A percentile compares a stretch with the other conserved stretches of the same genome.
Evolutionary conservation across 2,329 filamentous ascomycete genomes (phyloP).

Genomic region (Huntiella moniliformis): DNA sequence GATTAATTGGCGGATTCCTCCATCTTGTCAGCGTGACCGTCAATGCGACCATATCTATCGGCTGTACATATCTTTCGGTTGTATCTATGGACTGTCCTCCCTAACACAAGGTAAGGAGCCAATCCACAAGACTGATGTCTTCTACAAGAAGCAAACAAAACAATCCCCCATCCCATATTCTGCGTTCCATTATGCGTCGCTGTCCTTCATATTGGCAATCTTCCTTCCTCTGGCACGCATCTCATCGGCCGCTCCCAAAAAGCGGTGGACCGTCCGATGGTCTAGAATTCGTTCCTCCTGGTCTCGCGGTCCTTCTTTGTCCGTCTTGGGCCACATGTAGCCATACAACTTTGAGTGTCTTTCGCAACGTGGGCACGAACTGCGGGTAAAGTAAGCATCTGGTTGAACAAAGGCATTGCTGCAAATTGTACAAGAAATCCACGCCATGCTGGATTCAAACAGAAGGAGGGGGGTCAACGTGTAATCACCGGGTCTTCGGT

Average conservation of each 20-base stretch:
- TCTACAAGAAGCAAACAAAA: no score
- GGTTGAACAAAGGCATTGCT: constrained; percentile 66
- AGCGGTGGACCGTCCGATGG: constrained; percentile 73
- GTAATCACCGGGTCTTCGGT: constrained; percentile 58
- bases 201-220: neutral
- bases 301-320: constrained; percentile 56
- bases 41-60: no score
- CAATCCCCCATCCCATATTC: no score
- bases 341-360: constrained; percentile 91
- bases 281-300: constrained; percentile 57
- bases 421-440: constrained; percentile 82
- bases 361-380: constrained; percentile 81
- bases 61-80: no score
- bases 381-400: constrained; percentile 70
- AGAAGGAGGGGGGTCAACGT: constrained; percentile 61
- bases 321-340: constrained; percentile 89
- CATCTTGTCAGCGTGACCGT: no score
- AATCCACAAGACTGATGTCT: no score
- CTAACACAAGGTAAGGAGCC: no score
- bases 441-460: constrained; percentile 54
- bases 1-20: no score
- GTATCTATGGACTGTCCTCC: no score
- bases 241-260: constrained; percentile 55
- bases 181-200: no score
- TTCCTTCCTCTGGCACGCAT: constrained; percentile 27